phyloP scores from a whole-genome alignment of 352 stramenopile species.

The Peronospora belbahrii region DNA sequence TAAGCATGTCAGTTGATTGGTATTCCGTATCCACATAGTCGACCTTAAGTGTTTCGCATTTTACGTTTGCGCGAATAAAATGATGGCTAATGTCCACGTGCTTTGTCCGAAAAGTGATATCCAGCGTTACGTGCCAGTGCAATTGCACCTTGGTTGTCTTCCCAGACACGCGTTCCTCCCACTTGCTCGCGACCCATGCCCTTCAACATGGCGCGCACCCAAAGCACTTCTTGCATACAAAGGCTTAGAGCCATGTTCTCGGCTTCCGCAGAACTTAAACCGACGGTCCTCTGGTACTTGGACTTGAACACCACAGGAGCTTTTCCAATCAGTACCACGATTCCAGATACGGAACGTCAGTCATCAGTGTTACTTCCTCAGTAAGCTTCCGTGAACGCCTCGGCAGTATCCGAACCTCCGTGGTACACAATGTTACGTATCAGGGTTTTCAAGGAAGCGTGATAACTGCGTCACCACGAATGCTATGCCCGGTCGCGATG shows the following conservation, averaged over 20 bases:
- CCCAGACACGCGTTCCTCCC: not conserved
- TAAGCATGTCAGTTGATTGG: not conserved
- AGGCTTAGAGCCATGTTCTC: not conserved
- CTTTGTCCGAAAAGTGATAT: slow-evolving; percentile 1
- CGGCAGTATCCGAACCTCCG: too few species aligned
- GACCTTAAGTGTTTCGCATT: not conserved
- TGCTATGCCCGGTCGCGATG: too few species aligned
- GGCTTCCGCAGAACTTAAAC: not conserved
- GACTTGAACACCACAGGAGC: not conserved
- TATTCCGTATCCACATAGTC: slow-evolving; percentile 7
- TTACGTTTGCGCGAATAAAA: slow-evolving; percentile 7
- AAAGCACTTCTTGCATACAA: not conserved
- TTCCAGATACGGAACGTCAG: not conserved
- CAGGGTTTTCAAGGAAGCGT: too few species aligned
- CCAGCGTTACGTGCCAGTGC: not conserved
- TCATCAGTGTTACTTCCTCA: too few species aligned
- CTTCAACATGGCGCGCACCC: not conserved
- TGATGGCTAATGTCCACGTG: slow-evolving; percentile 4
- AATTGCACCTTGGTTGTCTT: not conserved
- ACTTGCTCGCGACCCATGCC: not conserved
- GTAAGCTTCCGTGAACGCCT: too few species aligned
- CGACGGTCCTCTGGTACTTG: not conserved
- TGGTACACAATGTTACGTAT: too few species aligned
- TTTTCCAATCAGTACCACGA: not conserved
- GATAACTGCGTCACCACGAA: too few species aligned